These are phyloP conservation scores for Schizothecium vesticola DNA, from an alignment of 495 filamentous ascomycete species.

Conservation along the genomic window DNA sequence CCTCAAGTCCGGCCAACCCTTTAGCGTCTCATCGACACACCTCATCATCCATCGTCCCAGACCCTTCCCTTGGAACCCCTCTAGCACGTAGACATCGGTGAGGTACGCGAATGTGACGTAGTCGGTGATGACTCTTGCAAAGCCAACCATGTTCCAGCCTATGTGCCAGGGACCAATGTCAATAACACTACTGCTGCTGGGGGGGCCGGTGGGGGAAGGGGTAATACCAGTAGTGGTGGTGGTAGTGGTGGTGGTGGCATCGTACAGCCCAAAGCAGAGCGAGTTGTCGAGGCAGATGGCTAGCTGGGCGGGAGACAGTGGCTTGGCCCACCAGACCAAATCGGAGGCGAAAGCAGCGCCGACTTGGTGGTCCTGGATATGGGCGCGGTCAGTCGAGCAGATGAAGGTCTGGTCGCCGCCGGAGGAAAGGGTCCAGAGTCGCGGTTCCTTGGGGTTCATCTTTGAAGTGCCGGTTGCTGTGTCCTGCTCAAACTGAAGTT, in stretches of 20 bases:
- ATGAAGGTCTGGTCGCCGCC: slow-evolving; percentile 30
- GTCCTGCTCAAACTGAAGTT: neutral
- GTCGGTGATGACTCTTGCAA: slow-evolving; percentile 62
- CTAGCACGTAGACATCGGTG: slow-evolving; percentile 61
- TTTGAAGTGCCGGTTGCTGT: neutral
- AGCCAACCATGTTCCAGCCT: slow-evolving; percentile 41
- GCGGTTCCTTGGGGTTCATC: slow-evolving; percentile 21
- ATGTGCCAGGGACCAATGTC: neutral
- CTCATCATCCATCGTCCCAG: slow-evolving; percentile 58
- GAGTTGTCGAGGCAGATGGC: slow-evolving; percentile 46
- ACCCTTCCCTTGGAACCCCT: slow-evolving; percentile 52
- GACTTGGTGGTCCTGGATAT: slow-evolving; percentile 45
- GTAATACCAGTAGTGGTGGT: neutral
- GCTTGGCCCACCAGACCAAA: slow-evolving; percentile 51
- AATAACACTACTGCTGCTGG: neutral
- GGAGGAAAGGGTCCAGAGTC: slow-evolving; percentile 4
- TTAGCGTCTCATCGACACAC: slow-evolving; percentile 51
- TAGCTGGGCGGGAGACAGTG: slow-evolving; percentile 35
- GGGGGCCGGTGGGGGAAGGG: neutral
- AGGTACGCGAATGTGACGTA: slow-evolving; percentile 61
- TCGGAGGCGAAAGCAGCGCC: slow-evolving; percentile 48
- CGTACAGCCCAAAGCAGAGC: slow-evolving; percentile 52
- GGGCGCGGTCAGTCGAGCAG: slow-evolving; percentile 46
- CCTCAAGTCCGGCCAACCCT: slow-evolving; percentile 52
- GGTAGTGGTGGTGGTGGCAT: neutral